Evolutionary conservation across 257 asterid genomes (phyloP).

Genomic region (Solanum neorickii): DNA sequence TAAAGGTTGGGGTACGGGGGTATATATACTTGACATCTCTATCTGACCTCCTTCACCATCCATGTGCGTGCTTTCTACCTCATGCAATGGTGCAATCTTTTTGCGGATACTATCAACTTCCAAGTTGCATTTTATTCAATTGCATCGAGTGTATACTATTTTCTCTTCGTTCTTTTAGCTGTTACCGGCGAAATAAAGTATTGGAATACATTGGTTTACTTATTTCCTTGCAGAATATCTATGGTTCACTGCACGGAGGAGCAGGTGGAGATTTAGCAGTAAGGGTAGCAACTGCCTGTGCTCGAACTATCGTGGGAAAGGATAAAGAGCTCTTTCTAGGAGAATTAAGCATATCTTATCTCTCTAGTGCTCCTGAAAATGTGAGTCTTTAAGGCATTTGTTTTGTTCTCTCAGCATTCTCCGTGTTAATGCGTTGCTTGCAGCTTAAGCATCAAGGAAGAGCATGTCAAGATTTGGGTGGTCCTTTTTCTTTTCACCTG

Average conservation of each 20-base stretch:
- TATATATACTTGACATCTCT: not conserved
- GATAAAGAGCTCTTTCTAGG: slow-evolving; percentile 75
- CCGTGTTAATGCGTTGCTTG: not conserved
- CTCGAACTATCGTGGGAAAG: slow-evolving; percentile 68
- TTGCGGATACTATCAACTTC: not conserved
- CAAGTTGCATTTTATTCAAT: not conserved
- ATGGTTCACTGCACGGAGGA: slow-evolving; percentile 86
- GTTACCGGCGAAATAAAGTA: not conserved
- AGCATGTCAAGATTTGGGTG: not conserved
- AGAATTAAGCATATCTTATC: slow-evolving; percentile 67
- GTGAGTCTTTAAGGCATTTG: slow-evolving; percentile 21
- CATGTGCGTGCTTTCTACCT: not conserved
- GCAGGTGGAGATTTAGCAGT: slow-evolving; percentile 47
- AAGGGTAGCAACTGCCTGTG: slow-evolving; percentile 66
- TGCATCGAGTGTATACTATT: not conserved
- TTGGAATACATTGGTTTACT: not conserved
- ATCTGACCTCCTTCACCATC: not conserved
- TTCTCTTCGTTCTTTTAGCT: not conserved
- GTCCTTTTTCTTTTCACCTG: not conserved
- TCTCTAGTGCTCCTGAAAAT: slow-evolving; percentile 53
- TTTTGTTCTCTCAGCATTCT: not conserved
- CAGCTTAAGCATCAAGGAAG: not conserved
- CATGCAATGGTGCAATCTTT: not conserved
- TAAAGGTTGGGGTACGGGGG: not conserved
- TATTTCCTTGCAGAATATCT: slow-evolving; percentile 33